Evolutionary conservation across 2,329 filamentous ascomycete genomes (phyloP), one percentile per base, ranked within the genome.

Genomic region (Clarireedia sp.): DNA sequence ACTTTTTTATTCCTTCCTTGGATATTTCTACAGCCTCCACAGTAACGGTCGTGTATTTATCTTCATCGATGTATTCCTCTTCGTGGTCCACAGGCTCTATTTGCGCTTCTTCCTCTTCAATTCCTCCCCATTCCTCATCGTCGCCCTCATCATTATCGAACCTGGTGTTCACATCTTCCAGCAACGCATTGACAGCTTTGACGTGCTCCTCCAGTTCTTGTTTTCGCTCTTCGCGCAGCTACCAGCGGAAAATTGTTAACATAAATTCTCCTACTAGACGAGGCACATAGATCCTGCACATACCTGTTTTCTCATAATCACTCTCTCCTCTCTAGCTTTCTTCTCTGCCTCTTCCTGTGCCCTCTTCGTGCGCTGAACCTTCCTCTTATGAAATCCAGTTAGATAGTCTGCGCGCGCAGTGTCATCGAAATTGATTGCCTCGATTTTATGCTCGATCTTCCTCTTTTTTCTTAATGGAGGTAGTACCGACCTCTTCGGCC

Each of bases 301-400:
- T 75, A 92, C 92, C 81, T 90, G 85, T 70, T 85, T 87, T 64
- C 92, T 78, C 55, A 86, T 75, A 56, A 80, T 75, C 56, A 91
- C 79, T 68, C 80, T 88, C 69, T 96, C 91, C 66, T 90, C 81
- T 49, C 85, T 83, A 48, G 85, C 90, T 68, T 80, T 84, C 71
- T 89, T 86, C 46, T 82, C 84, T 3, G 89, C 89, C 63, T 87
- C 78, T 63, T 94, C 90, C 67, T 94, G 87, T 1, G 92, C 92
- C 71, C 85, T 78, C 74, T 95, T 95, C 62, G 85, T 83, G 38
- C 94, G 81, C 70, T 90, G 87, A 52, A 88, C 74, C 72, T 96
- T 97, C 71, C 94, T 86, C 78, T 97, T 99, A 76, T 92, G 91
- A 73, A 99, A 99, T 2, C 94, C 94, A 0, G 90, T 96, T 56